These are phyloP conservation scores for Ogataea paradorogensis DNA, from an alignment of 805 yeast genomes.

Conservation along the genomic window DNA sequence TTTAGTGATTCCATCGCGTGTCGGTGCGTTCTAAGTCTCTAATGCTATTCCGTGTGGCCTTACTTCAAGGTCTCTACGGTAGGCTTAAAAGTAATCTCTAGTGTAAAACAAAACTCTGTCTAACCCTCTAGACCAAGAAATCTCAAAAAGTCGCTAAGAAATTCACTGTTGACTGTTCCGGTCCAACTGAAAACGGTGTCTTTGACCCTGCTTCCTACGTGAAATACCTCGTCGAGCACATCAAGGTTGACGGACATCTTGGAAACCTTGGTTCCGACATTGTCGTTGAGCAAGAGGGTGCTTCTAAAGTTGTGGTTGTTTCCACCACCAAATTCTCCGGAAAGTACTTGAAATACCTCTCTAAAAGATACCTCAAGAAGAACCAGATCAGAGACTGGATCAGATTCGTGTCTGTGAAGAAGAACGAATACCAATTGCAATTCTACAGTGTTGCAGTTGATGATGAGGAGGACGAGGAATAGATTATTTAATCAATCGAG, in stretches of 20 bases:
- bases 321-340: slow-evolving; percentile 97
- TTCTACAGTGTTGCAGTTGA: slow-evolving; percentile 97
- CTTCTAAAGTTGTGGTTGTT: slow-evolving; percentile 83
- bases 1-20: slow-evolving; percentile 28
- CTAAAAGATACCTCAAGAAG: slow-evolving; percentile 99
- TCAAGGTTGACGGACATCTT: slow-evolving; percentile 95
- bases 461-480: slow-evolving; percentile 91
- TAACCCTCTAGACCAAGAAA: slow-evolving; percentile 63
- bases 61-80: slow-evolving; percentile 18
- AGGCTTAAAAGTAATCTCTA: slow-evolving; percentile 18
- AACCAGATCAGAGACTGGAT: slow-evolving; percentile 99
- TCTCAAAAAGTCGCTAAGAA: slow-evolving; percentile 73
- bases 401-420: slow-evolving; percentile 95
- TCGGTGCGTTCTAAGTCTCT: slow-evolving; percentile 14
- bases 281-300: slow-evolving; percentile 82
- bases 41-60: slow-evolving; percentile 12
- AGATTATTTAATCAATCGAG: slow-evolving; percentile 33
- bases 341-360: slow-evolving; percentile 98
- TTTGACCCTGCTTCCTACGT: slow-evolving; percentile 97
- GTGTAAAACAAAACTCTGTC: slow-evolving; percentile 6
- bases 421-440: slow-evolving; percentile 94
- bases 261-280: slow-evolving; percentile 97
- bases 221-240: slow-evolving; percentile 97
- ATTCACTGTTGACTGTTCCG: slow-evolving; percentile 93
- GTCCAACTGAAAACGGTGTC: slow-evolving; percentile 96